These are phyloP conservation scores for Micromonas commoda DNA, from an alignment of 139 green algal species.

Conservation along the genomic window DNA sequence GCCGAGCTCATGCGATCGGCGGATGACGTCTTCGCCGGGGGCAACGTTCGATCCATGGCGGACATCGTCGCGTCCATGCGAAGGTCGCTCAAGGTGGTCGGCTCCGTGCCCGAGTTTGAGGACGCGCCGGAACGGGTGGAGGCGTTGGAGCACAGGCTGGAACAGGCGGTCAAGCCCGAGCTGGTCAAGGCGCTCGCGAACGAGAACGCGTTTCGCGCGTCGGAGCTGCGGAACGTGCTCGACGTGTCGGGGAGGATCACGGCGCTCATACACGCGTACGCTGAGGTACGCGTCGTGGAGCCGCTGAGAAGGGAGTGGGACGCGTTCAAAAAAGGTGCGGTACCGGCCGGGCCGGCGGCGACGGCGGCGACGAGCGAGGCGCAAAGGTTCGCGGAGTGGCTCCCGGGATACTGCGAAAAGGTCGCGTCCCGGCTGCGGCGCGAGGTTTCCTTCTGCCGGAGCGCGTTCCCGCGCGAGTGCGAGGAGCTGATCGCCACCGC, in stretches of 20 bases:
- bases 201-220: conserved; percentile 34
- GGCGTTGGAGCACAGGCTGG: conserved; percentile 70
- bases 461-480: background rate
- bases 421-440: background rate
- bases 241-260: conserved; percentile 44
- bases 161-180: conserved; percentile 58
- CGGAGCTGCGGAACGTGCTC: conserved; percentile 51
- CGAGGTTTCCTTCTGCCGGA: background rate
- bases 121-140: conserved; percentile 48
- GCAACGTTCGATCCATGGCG: conserved; percentile 66
- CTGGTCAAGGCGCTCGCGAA: conserved; percentile 59
- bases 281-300: conserved; percentile 38
- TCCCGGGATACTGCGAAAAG: background rate
- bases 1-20: conserved; percentile 68
- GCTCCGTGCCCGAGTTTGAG: conserved; percentile 65
- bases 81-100: conserved; percentile 50
- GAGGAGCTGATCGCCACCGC: background rate
- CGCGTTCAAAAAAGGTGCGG: conserved; percentile 23
- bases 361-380: background rate
- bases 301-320: conserved; percentile 49
- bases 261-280: conserved; percentile 60
- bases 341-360: background rate
- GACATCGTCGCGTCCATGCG: conserved; percentile 72
- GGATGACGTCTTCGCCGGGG: conserved; percentile 57
- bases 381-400: background rate